phyloP scores from a whole-genome alignment of 192 early-diverging fungal species.

The Powellomyces hirtus region DNA sequence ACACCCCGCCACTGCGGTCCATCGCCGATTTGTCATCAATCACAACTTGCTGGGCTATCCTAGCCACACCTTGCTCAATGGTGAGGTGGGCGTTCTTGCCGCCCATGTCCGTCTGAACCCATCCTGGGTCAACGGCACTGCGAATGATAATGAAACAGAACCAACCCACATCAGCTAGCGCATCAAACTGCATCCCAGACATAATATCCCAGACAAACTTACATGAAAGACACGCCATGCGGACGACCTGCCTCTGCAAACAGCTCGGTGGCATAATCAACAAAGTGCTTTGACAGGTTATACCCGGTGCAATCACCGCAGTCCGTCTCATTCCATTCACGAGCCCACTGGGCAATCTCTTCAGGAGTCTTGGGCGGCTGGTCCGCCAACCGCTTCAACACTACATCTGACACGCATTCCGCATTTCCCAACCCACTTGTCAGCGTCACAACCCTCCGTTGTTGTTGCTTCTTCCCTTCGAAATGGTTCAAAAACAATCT shows the following conservation, averaged over 20 bases:
- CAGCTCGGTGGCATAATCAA: not conserved
- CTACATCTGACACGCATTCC: too few species aligned
- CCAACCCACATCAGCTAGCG: too few species aligned
- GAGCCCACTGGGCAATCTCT: too few species aligned
- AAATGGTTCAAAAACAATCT: too few species aligned
- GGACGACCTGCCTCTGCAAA: not conserved
- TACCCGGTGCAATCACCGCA: not conserved
- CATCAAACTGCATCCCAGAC: too few species aligned
- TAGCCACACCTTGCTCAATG: not conserved
- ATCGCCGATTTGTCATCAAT: not conserved
- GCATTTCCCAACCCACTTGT: too few species aligned
- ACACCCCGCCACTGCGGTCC: not conserved
- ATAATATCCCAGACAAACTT: not conserved
- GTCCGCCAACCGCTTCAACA: too few species aligned
- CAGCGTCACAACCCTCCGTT: too few species aligned
- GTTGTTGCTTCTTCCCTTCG: too few species aligned
- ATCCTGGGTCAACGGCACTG: not conserved
- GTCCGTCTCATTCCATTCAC: too few species aligned
- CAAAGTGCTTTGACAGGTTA: conserved; percentile 7
- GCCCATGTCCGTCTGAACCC: not conserved
- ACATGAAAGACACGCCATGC: not conserved
- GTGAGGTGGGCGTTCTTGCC: not conserved
- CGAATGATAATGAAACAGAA: too few species aligned
- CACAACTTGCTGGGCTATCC: not conserved
- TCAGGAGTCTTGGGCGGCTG: too few species aligned